These are phyloP conservation scores for Litchi chinensis DNA, from an alignment of 345 rosid species.

Conservation along the genomic window DNA sequence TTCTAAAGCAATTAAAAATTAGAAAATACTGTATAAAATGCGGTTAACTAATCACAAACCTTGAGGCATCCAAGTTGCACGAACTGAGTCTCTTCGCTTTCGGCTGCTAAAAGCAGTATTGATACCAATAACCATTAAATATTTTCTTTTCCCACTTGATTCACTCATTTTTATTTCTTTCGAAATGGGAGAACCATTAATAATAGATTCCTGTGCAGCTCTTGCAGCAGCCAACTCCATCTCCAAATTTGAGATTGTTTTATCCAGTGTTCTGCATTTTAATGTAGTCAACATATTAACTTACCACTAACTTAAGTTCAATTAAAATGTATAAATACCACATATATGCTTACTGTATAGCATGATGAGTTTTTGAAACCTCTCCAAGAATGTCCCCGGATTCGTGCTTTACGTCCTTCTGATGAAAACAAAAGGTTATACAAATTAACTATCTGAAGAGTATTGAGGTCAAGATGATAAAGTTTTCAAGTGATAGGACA, in stretches of 20 bases:
- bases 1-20: background rate
- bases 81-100: slow-evolving; percentile 91
- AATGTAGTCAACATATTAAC: slow-evolving; percentile 14
- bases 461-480: background rate
- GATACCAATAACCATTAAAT: slow-evolving; percentile 86
- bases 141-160: slow-evolving; percentile 59
- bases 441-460: slow-evolving; percentile 12
- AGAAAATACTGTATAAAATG: background rate
- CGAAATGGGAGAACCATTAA: slow-evolving; percentile 79
- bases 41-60: slow-evolving; percentile 46
- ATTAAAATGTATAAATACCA: background rate
- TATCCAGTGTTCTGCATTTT: slow-evolving; percentile 64
- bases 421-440: slow-evolving; percentile 1
- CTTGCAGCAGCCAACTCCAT: slow-evolving; percentile 88
- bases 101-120: slow-evolving; percentile 97
- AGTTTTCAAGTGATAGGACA: background rate
- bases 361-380: slow-evolving; percentile 73
- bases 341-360: slow-evolving; percentile 60
- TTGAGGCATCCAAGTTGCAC: slow-evolving; percentile 98
- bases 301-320: slow-evolving; percentile 19
- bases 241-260: slow-evolving; percentile 77
- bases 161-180: slow-evolving; percentile 51
- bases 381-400: slow-evolving; percentile 59
- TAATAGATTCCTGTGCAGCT: slow-evolving; percentile 79
- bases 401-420: slow-evolving; percentile 62